Conservation (phyloP, 352 stramenopile genomes). For the Phytopythium aichiense region DNA sequence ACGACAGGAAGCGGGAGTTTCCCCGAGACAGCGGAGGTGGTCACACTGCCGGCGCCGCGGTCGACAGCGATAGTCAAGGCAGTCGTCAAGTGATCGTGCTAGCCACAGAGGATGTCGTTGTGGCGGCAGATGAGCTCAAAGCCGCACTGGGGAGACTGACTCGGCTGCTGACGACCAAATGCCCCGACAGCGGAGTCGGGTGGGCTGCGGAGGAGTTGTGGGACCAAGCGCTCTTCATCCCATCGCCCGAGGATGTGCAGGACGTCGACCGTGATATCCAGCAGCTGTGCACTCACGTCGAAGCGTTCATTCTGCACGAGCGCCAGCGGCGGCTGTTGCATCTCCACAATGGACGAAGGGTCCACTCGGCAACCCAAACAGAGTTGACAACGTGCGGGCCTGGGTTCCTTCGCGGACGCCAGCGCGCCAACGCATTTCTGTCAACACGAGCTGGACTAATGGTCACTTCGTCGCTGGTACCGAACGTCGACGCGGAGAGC, state of each 20-base stretch:
- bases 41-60: not conserved
- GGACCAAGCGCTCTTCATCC: slow-evolving; percentile 61
- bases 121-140: slow-evolving; percentile 29
- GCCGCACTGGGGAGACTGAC: slow-evolving; percentile 21
- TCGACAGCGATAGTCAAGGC: not conserved
- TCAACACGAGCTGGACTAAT: not conserved
- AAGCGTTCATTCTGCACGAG: slow-evolving; percentile 20
- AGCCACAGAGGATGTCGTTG: slow-evolving; percentile 16
- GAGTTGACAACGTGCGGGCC: slow-evolving; percentile 26
- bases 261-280: slow-evolving; percentile 39
- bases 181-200: slow-evolving; percentile 38
- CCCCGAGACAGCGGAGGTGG: not conserved
- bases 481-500: not conserved
- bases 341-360: not conserved
- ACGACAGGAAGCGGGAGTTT: not conserved
- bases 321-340: not conserved
- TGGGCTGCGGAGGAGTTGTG: slow-evolving; percentile 49
- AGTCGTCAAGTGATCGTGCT: slow-evolving; percentile 24
- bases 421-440: slow-evolving; percentile 3
- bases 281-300: slow-evolving; percentile 27
- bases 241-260: slow-evolving; percentile 40
- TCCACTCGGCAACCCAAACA: slow-evolving; percentile 19
- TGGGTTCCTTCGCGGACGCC: not conserved
- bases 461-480: not conserved
- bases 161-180: slow-evolving; percentile 30